phyloP scores from a whole-genome alignment of 768 basidiomycete species.

The Leccinum broughii region DNA sequence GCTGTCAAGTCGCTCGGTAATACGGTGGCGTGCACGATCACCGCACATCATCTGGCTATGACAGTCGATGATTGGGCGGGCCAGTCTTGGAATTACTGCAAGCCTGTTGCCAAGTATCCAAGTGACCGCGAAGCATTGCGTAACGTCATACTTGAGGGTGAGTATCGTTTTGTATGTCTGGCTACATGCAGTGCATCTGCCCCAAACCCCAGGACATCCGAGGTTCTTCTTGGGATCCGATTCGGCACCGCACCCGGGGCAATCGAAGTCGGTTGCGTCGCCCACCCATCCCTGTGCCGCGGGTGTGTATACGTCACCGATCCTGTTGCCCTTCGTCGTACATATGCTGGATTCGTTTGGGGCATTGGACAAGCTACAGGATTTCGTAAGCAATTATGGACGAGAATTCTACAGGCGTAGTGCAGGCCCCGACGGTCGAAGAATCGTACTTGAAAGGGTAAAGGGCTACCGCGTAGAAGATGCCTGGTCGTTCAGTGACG shows the following conservation, averaged over 20 bases:
- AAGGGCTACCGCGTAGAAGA: conserved; percentile 43
- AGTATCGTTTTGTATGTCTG: conserved; percentile 9
- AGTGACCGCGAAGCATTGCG: conserved; percentile 84
- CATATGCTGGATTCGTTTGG: conserved; percentile 86
- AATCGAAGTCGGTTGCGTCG: conserved; percentile 66
- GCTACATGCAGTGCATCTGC: neutral
- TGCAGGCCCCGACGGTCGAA: conserved; percentile 30
- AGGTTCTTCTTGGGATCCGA: conserved; percentile 98
- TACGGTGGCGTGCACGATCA: conserved; percentile 95
- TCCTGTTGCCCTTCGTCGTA: conserved; percentile 87
- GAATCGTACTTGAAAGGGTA: conserved; percentile 47
- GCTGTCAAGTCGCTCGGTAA: conserved; percentile 73
- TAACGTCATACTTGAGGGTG: conserved; percentile 75
- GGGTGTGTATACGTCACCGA: conserved; percentile 93
- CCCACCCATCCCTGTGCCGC: conserved; percentile 83
- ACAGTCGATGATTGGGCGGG: conserved; percentile 98
- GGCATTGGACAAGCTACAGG: conserved; percentile 77
- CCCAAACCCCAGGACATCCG: conserved; percentile 63
- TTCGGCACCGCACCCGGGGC: conserved; percentile 86
- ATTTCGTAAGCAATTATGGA: conserved; percentile 79
- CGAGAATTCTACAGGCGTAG: conserved; percentile 71
- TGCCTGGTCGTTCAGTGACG: conserved; percentile 44
- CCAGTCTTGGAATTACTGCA: conserved; percentile 95
- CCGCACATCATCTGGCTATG: conserved; percentile 91
- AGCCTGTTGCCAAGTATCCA: conserved; percentile 96